A percentile compares a stretch with the other conserved stretches of the same genome.
These are phyloP conservation scores for Cyclospora cayetanensis DNA, from an alignment of 169 alveolate species.

Conservation along the genomic window DNA sequence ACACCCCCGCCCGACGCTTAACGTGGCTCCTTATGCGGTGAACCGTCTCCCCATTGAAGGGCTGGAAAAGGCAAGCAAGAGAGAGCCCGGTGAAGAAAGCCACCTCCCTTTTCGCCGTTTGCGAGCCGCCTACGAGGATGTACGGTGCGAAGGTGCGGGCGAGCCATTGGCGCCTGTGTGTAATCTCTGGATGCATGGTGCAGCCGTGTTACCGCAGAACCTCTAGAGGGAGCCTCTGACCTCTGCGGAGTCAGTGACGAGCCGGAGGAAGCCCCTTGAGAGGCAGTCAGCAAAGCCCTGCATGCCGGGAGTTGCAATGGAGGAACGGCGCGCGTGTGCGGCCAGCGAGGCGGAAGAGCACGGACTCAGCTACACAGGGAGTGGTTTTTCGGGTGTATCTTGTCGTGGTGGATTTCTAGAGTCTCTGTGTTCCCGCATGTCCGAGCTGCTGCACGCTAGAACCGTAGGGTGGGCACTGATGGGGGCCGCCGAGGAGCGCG, in stretches of 20 bases:
- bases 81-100: slow-evolving; percentile 48
- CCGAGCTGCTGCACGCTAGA: background rate
- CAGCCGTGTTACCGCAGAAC: background rate
- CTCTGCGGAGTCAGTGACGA: background rate
- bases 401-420: no score
- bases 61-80: slow-evolving; percentile 58
- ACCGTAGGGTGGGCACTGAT: background rate
- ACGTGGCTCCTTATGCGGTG: background rate
- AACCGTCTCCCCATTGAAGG: slow-evolving; percentile 12
- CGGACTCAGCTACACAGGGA: no score
- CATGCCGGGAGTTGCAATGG: background rate
- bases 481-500: background rate
- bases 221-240: background rate
- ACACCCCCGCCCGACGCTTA: background rate
- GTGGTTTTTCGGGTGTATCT: no score
- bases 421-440: no score
- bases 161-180: slow-evolving; percentile 3
- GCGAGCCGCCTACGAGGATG: slow-evolving; percentile 54
- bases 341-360: no score
- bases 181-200: background rate
- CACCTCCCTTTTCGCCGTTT: slow-evolving; percentile 42
- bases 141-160: slow-evolving; percentile 31
- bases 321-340: background rate
- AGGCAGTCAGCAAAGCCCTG: background rate
- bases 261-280: background rate